Evolutionary conservation across 208 protist species (phyloP), one percentile per base, ranked within the genome.

Genomic region (Novymonas esmeraldas): DNA sequence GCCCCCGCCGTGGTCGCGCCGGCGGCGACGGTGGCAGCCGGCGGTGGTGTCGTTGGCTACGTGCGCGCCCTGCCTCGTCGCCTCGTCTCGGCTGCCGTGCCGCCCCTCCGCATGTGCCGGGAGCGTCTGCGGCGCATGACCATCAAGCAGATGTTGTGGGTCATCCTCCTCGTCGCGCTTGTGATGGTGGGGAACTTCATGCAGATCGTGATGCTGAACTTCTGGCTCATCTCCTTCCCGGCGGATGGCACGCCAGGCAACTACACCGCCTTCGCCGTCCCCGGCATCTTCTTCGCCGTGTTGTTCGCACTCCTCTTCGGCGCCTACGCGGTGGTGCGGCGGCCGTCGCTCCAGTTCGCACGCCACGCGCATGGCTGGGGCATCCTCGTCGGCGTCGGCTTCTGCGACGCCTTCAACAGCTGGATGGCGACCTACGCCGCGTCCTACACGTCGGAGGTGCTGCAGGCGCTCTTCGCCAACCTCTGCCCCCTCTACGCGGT

Each of bases 121-220:
- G 24, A 60, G 3, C 58, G 60, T 18, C 31, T 89, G 42, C 58
- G 62, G 13, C 18, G 18, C 22, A 83, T 78, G 74, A 65, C 76
- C 9, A 52, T 55, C 49, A 64, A 66, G 51, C 76, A 78, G n/a
- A 44, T 90, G 22, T 14, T 82, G 38, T 91, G 79, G 63, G 72
- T 87, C 14, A 11, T 65, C 14, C 3, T 85, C 14, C 72, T 91
- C 18, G 76, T 95, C 22, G 16, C 72, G 29, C 56, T 90, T n/a
- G 76, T 95, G 22, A 89, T 81, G 65, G 65, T 75, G 0, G 89
- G 89, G 28, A 93, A 93, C 71, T 67, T 83, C 2, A 81, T 95
- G 79, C 86, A 95, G 63, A 90, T 95, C 20, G 77, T 95, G 55
- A 87, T 89, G 78, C 70, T 95, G 6, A 95, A 95, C 73, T 93